phyloP scores from a whole-genome alignment of 176 grass and related monocot genomes.

The Phyllostachys edulis region DNA sequence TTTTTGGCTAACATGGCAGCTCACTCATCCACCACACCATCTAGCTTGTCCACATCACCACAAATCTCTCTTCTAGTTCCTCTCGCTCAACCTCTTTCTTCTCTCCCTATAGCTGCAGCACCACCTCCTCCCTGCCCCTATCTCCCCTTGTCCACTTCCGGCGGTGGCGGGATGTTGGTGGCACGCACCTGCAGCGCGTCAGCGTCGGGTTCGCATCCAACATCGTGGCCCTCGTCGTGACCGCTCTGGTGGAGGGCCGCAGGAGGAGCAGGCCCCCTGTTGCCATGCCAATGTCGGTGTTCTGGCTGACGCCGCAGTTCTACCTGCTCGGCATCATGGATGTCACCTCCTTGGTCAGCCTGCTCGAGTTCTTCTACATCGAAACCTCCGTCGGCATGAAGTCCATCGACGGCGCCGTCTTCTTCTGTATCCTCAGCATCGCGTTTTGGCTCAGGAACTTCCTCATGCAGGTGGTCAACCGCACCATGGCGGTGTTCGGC shows the following conservation, averaged over 20 bases:
- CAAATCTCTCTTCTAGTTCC: too few species aligned
- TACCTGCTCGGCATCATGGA: constrained; percentile 60
- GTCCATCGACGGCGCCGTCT: constrained; percentile 58
- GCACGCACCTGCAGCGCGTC: constrained; percentile 57
- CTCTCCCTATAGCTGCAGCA: too few species aligned
- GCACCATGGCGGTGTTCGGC: too few species aligned
- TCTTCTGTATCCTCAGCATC: constrained; percentile 56
- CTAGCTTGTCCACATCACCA: too few species aligned
- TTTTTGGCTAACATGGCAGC: too few species aligned
- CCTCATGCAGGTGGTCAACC: too few species aligned
- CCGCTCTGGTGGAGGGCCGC: constrained; percentile 44
- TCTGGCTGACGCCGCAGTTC: constrained; percentile 73
- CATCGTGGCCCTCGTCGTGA: constrained; percentile 32
- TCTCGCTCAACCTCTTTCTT: too few species aligned
- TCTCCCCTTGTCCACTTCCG: too few species aligned
- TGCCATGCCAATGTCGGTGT: constrained; percentile 36
- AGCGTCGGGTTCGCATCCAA: constrained; percentile 46
- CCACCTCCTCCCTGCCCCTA: too few species aligned
- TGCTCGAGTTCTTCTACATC: constrained; percentile 82
- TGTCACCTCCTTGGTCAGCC: constrained; percentile 61
- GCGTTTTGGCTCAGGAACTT: neutral
- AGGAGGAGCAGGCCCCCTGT: constrained; percentile 23
- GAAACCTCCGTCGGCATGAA: constrained; percentile 63
- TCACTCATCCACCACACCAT: too few species aligned
- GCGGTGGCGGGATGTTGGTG: too few species aligned